Percentiles rank a stretch among this genome's conserved stretches.
phyloP scores from a whole-genome alignment of 805 yeast species.

The Torulaspora microellipsoides region DNA sequence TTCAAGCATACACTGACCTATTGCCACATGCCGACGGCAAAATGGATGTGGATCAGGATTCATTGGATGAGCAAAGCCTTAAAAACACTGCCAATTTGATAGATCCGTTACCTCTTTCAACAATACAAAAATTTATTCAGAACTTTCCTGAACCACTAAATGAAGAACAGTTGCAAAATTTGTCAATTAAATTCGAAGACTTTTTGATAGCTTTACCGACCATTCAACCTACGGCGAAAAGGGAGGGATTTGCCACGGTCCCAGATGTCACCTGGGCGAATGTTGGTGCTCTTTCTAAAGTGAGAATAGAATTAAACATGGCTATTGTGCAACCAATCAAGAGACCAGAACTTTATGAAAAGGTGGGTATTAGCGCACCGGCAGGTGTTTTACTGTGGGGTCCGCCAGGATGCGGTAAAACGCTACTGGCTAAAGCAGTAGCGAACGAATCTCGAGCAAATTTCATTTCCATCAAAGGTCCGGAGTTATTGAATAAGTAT shows the following conservation, averaged over 20 bases:
- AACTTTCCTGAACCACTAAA: constrained; percentile 79
- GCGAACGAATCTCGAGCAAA: constrained; percentile 97
- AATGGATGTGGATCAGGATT: constrained; percentile 14
- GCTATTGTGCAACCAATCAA: constrained; percentile 96
- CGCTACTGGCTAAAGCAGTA: constrained; percentile 92
- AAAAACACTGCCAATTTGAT: constrained; percentile 35
- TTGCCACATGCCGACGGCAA: constrained; percentile 7
- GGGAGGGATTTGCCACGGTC: constrained; percentile 98
- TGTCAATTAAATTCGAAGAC: constrained; percentile 74
- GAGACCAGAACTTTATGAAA: constrained; percentile 81
- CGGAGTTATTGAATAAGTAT: constrained; percentile 87
- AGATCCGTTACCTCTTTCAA: constrained; percentile 44
- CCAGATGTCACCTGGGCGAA: constrained; percentile 96
- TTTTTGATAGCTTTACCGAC: constrained; percentile 83
- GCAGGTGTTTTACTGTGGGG: constrained; percentile 98
- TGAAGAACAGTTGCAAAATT: constrained; percentile 65
- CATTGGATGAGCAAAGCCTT: constrained; percentile 16
- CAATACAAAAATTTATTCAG: constrained; percentile 66
- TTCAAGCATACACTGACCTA: constrained; percentile 44
- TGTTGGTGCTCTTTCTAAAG: constrained; percentile 81
- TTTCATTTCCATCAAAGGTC: constrained; percentile 93
- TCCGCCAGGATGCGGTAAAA: constrained; percentile 99
- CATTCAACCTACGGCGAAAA: constrained; percentile 93
- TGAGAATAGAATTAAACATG: constrained; percentile 89
- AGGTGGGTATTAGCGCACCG: constrained; percentile 93